Base-by-base conservation (phyloP, 1,284 basidiomycete genomes). In the Ustilago lituana region DNA sequence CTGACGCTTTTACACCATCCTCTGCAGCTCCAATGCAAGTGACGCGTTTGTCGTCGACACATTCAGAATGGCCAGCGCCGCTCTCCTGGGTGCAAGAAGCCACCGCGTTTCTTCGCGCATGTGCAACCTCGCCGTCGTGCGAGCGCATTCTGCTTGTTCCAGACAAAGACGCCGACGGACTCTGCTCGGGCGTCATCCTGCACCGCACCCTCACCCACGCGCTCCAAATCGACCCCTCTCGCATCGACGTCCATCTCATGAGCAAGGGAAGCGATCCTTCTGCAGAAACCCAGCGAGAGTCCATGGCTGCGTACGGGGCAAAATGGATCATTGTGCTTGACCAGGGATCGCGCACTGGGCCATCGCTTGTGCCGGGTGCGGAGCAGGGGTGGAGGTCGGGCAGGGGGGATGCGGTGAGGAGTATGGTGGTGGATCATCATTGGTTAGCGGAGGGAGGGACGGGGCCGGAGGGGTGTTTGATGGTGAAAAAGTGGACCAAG, bases 111-210 rank as follows among this genome's bases (percentile, higher is more conserved):
- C 43, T 73, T 3, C 41, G 36, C 2, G 29, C 45, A 6, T 48
- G 53, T 23, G 56, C 65, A 29, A 51, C 56, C 15, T 53, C 64
- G 0, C 35, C 58, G 11, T 1, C 47, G 6, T 26, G 48, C 3
- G 53, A 66, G 1, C 48, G 60, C 9, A 54, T 73, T 33, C 67
- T 73, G 12, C 26, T 76, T 17, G 58, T 73, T 1, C 73, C 65
- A 17, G 74, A 76, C 45, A 76, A 76, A 31, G 74, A 76, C 27
- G 72, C 72, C n/a, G 74, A 76, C 22, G 74, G 73, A 2, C 57
- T 76, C 14, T 72, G 57, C 32, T 58, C 64, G 1, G 66, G 72
- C n/a, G 59, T 53, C 41, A 73, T 74, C 33, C 55, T 76, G 54
- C 56, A 73, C 45, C 69, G 74, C 14, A 74, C 74, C 2, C 59